A percentile compares a stretch with the other conserved stretches of the same genome.
These are phyloP conservation scores for Bretschneidera sinensis DNA, from an alignment of 345 rosid species.

Conservation along the genomic window DNA sequence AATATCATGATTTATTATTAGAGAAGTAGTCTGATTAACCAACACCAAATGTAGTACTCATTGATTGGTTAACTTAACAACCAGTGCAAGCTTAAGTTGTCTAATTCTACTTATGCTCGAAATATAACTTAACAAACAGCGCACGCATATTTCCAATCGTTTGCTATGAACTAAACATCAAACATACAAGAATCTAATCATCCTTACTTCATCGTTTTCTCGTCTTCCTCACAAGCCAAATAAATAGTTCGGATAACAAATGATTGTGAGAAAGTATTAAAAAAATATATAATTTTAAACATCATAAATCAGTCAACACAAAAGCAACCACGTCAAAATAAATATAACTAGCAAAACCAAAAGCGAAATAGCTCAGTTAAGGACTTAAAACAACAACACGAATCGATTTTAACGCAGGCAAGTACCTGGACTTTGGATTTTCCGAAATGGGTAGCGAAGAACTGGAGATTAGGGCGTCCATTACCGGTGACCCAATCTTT, in stretches of 20 bases:
- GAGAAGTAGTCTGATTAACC: not conserved
- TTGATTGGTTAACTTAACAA: not conserved
- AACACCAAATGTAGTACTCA: not conserved
- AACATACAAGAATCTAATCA: too few relatives aligned
- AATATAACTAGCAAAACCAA: not conserved
- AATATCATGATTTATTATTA: too few relatives aligned
- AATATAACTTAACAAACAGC: not conserved
- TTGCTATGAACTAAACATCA: too few relatives aligned
- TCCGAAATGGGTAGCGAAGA: conserved; percentile 65
- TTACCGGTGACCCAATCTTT: conserved; percentile 60
- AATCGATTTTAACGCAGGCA: not conserved
- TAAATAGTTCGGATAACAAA: too few relatives aligned
- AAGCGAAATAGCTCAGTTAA: not conserved
- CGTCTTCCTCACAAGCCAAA: too few relatives aligned
- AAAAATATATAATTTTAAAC: not conserved
- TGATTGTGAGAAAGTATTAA: not conserved
- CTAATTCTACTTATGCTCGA: not conserved
- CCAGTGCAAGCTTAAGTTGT: not conserved
- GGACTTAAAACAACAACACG: not conserved
- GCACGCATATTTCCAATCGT: not conserved
- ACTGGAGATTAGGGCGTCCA: conserved; percentile 56
- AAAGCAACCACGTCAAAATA: conserved; percentile 2
- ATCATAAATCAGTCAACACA: not conserved
- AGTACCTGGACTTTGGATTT: conserved; percentile 76
- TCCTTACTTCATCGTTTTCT: too few relatives aligned